Evolutionary conservation across 2,329 filamentous ascomycete genomes (phyloP), one percentile per base, ranked within the genome.

Genomic region (Scedosporium aurantiacum): DNA sequence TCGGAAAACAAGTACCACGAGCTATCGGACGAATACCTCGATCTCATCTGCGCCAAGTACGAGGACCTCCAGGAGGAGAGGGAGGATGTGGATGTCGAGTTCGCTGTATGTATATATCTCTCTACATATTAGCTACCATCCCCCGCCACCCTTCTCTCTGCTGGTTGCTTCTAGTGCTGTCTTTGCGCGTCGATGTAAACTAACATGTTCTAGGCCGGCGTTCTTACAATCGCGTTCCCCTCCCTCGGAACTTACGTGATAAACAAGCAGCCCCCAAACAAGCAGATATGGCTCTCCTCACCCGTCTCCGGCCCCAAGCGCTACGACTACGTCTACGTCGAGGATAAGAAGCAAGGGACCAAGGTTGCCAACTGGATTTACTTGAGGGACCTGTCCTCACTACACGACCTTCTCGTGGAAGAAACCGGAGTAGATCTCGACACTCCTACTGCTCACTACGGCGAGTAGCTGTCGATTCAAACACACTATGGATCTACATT

Each of bases 201-300:
- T n/a, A n/a, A n/a, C n/a, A n/a, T n/a, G n/a, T 27, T 27, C 55
- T 68, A 97, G 92, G 83, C 90, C 60, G 93, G 94, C 61, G 91
- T 97, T 61, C 81, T 97, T 67, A 91, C 86, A 65, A 79, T 97
- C 69, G 80, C 77, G 5, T 84, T 90, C 67, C 83, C 85, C 1
- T 77, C 80, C 12, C 78, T 84, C 58, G 91, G 92, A 64, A 93
- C 85, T 32, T 99, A 95, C 71, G 90, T 99, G 63, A 82, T 99
- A 76, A 99, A 99, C 83, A 99, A 99, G 75, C 94, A 99, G 74
- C 94, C 94, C 0, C 91, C 93, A 21, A 97, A 97, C 80, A 94
- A 91, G 79, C 94, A 89, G 72, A 96, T 99, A 70, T 99, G 94
- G 94, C 84, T 97, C 55, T 94, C 90, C 43, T 96, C 91, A 52